Conservation (phyloP, 176 grass and related monocot species). For the Oryza rufipogon region DNA sequence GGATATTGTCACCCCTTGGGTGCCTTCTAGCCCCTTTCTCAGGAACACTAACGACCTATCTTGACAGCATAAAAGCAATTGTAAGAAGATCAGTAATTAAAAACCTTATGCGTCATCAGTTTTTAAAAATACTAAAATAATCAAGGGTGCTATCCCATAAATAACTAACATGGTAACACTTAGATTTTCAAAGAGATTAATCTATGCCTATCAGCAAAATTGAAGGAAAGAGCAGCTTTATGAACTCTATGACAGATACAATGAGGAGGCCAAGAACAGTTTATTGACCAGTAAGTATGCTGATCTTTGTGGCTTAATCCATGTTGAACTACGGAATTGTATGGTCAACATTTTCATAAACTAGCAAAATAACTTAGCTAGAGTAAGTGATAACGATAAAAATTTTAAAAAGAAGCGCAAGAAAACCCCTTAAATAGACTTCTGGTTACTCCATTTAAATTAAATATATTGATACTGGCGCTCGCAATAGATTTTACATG, state of each 20-base stretch:
- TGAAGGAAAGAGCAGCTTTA: neutral
- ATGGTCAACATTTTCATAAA: neutral
- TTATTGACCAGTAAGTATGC: neutral
- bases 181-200: neutral
- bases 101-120: neutral
- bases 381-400: neutral
- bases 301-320: neutral
- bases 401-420: neutral
- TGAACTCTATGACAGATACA: neutral
- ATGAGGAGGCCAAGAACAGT: constrained; percentile 1
- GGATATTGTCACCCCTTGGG: constrained; percentile 75
- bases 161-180: neutral
- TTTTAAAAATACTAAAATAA: neutral
- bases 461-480: neutral
- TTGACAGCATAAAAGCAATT: constrained; percentile 45
- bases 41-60: constrained; percentile 82
- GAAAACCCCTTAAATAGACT: constrained; percentile 4
- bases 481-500: neutral
- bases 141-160: neutral
- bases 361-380: constrained; percentile 1
- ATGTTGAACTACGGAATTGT: constrained; percentile 12
- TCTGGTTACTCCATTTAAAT: neutral
- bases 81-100: constrained; percentile 25
- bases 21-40: constrained; percentile 85
- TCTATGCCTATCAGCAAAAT: neutral